Conservation (phyloP, 2,329 filamentous ascomycete species). For the Meredithiella fracta region DNA sequence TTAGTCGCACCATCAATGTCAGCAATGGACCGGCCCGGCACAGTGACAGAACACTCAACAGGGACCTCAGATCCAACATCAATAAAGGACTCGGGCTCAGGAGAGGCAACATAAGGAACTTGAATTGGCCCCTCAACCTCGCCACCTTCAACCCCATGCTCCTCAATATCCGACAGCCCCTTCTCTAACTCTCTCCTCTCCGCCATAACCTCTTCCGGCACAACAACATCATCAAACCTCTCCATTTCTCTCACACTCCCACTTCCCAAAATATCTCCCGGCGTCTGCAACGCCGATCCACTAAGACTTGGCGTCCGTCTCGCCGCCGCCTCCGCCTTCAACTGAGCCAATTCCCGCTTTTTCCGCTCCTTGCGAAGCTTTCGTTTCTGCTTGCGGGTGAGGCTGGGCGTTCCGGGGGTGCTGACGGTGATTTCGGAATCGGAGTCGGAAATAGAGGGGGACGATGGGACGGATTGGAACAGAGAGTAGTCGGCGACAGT, state of each 20-base stretch:
- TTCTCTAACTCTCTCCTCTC: conserved; percentile 13
- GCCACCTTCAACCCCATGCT: neutral
- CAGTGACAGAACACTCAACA: neutral
- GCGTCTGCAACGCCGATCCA: neutral
- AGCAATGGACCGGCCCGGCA: no score
- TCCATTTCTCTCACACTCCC: neutral
- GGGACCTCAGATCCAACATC: neutral
- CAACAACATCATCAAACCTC: neutral
- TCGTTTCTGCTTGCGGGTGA: conserved; percentile 18
- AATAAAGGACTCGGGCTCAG: neutral
- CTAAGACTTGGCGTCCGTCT: neutral
- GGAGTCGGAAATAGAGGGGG: neutral
- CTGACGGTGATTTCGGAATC: neutral
- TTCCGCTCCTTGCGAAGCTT: conserved; percentile 18
- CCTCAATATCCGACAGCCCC: neutral
- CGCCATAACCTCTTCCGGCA: neutral
- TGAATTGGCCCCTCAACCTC: neutral
- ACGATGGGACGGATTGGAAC: neutral
- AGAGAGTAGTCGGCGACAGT: neutral
- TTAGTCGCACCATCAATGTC: no score
- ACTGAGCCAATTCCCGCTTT: conserved; percentile 9
- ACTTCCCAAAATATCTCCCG: neutral
- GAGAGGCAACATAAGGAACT: no score
- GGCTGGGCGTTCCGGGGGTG: conserved; percentile 3
- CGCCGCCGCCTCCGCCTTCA: neutral